Evolutionary conservation across 805 yeast species (phyloP), one percentile per base, ranked within the genome.

Genomic region (Ogataea thermomethanolica): DNA sequence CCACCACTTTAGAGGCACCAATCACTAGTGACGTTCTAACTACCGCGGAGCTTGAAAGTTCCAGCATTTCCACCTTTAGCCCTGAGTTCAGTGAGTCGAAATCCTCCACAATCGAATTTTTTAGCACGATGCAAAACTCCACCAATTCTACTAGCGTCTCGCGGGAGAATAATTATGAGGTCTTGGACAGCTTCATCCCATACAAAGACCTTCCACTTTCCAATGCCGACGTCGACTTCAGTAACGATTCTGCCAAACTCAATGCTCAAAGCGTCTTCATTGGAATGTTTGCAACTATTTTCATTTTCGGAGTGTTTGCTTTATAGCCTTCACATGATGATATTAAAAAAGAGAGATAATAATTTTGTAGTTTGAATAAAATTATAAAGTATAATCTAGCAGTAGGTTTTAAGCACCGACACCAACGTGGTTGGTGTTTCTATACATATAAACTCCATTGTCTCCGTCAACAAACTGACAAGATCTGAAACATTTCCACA

Each of bases 391-490:
- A 11, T 10, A 24, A 28, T 25, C 13, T 12, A 14, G 24, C 8
- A 22, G 28, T 20, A 12, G n/a, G 8, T 9, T 22, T 22, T 25
- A 44, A 26, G 72, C 68, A 38, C 57, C 56, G 32, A 56, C 55
- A 54, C 75, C 75, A 39, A 64, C 51, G 36, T 60, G 59, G 49
- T 79, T 79, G 46, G 67, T 64, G 56, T 79, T 79, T 74, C 85
- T 78, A 58, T 66, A 79, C 85, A 79, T 79, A 62, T 67, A 61
- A 48, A 84, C 78, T 45, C 87, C 87, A 33, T 71, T 67, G 34
- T 74, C 73, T 53, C 83, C 86, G 46, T 79, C 87, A 40, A 83
- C 85, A 50, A 74, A 83, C 64, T 81, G 86, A 63, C 90, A 83
- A 44, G 71, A 48, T 63, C 90, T 76, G 37, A 73, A 65, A 48